Base-by-base conservation (phyloP, 169 alveolate species). In the Cryptosporidium sp. region DNA sequence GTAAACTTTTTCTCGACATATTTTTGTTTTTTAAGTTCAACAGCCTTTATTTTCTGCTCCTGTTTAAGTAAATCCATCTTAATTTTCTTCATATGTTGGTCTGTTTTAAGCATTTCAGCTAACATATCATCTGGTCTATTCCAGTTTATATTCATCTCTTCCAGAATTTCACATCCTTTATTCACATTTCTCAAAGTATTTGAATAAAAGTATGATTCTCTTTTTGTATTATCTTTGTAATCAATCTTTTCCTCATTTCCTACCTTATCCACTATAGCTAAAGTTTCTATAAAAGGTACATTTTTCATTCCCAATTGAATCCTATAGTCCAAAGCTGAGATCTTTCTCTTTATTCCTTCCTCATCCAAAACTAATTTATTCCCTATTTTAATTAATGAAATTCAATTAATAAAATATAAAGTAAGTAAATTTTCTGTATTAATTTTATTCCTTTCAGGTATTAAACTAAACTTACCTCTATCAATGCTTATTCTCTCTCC, bases 101-200 rank as follows among this genome's bases (percentile, higher is more conserved):
- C 92, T 14, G 87, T 53, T 45, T 86, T 86, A 39, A 86, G 80
- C 92, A 86, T 86, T 35, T 86, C 92, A 16, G 92, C 92, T 39
- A 73, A 70, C 89, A 86, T 73, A 56, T 86, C 92, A 37, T 86
- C 84, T 4, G 92, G 92, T 26, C 92, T 84, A 37, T 86, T 86
- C 89, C 89, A 80, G 16, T 42, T 42, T n/a, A 80, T 37, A 9
- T 29, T 31, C 65, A 80, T 62, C 3, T 33, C 33, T n/a, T 10
- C 60, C 14, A 80, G 5, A 26, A 44, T 61, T 7, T 42, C n/a
- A 23, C 89, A 80, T 9, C 69, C 89, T 16, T 23, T 51, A 21
- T 5, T 65, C 70, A 80, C 89, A 26, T 80, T 80, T 6, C 75
- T 80, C 70, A 80, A 48, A 7, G 89, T 65, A 23, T 23, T 80